phyloP scores from a whole-genome alignment of 108 stramenopile genomes.

The Nitzschia sp. region DNA sequence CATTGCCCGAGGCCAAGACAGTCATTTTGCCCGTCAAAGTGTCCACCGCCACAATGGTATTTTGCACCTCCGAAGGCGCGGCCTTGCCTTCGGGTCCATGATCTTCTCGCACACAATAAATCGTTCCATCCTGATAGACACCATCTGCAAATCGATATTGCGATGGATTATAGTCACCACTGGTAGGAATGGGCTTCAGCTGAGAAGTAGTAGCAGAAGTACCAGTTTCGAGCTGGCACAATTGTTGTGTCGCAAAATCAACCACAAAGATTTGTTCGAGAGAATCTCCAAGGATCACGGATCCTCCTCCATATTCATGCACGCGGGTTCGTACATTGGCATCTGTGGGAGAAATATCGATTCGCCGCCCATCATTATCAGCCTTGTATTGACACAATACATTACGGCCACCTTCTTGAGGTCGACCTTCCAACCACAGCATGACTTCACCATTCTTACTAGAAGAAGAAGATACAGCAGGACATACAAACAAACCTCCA shows the following conservation, averaged over 20 bases:
- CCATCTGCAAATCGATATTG: slow-evolving; percentile 67
- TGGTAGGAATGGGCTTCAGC: slow-evolving; percentile 26
- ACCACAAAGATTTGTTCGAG: slow-evolving; percentile 44
- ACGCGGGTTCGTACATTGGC: slow-evolving; percentile 66
- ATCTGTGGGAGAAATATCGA: slow-evolving; percentile 52
- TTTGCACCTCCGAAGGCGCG: slow-evolving; percentile 53
- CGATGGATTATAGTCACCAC: slow-evolving; percentile 5
- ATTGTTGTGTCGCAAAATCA: slow-evolving; percentile 59
- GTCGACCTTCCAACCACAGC: slow-evolving; percentile 65
- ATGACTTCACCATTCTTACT: slow-evolving; percentile 7
- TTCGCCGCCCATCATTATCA: not conserved
- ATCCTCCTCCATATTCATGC: slow-evolving; percentile 84
- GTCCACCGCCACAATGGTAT: slow-evolving; percentile 57
- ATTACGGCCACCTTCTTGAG: slow-evolving; percentile 66
- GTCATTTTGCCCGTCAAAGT: slow-evolving; percentile 7
- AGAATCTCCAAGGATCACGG: slow-evolving; percentile 39
- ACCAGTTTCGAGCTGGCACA: slow-evolving; percentile 23
- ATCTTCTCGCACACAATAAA: slow-evolving; percentile 39
- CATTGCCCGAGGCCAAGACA: slow-evolving; percentile 64
- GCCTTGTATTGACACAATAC: slow-evolving; percentile 45
- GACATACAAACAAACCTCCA: slow-evolving; percentile 22
- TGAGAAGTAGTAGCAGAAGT: not conserved
- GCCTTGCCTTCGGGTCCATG: slow-evolving; percentile 18
- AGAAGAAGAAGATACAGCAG: not conserved
- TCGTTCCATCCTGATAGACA: slow-evolving; percentile 8